Base-by-base conservation (phyloP, 306 rosid genomes). In the Malus sieversii region DNA sequence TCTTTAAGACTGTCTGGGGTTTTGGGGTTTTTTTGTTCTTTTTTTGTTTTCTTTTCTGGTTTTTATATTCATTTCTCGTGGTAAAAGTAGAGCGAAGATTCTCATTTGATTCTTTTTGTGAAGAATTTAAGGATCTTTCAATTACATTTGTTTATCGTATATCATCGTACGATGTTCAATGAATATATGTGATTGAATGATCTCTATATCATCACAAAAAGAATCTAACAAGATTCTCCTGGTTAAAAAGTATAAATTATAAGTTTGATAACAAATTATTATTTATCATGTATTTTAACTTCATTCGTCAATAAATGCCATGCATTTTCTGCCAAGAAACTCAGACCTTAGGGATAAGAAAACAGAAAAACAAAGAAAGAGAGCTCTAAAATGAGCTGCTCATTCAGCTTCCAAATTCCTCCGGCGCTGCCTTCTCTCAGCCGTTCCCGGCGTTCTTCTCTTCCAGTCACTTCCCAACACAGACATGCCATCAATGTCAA, bases 361-460 rank as follows among this genome's bases (percentile, higher is more conserved):
- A 80, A 73, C n/a, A 61, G 55, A 16, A 38, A 62, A 74, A 75
- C 48, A 10, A 11, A 45, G 57, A 75, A 73, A 66, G 52, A 77
- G 62, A 83, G 79, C 81, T 78, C 81, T 33, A 79, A 87, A 44
- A 94, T 92, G 98, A 90, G 87, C 84, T 85, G 29, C 87, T 81
- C 86, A 32, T 58, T 85, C 75, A 82, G 79, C 90, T 76, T 85
- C 83, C 95, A 81, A 83, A 80, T 87, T 75, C 90, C 97, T 66
- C 89, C 82, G 87, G 97, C 96, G 82, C 76, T 86, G 58, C 96
- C 98, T 87, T 80, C 88, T 78, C 88, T 89, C 58, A 62, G 70
- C 81, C 52, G 73, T 68, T 53, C 80, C 14, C 75, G 70, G 35
- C 72, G 71, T 32, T 65, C 58, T 42, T 72, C 90, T 80, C 80